Evolutionary conservation across 164 flowering plant genomes (phyloP), one percentile per base, ranked within the genome.

Genomic region (Liquidambar formosana): DNA sequence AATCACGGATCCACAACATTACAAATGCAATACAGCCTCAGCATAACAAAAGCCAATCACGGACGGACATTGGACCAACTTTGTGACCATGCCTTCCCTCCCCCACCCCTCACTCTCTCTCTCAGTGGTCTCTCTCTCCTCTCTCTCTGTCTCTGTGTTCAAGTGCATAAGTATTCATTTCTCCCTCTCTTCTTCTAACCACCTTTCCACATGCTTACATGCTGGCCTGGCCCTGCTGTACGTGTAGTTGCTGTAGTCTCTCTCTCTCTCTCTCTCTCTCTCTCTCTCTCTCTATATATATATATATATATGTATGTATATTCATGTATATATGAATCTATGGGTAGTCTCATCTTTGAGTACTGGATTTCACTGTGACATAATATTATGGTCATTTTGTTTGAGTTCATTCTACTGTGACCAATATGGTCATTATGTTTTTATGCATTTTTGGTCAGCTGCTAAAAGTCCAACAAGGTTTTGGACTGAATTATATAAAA

Each of bases 1-100:
- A 68, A 59, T 75, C 80, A 80, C 83, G 76, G 78, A 74, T 69
- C 61, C 60, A 63, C 74, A 70, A 75, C 66, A 58, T 53, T 54
- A 70, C 77, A 78, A 67, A 78, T 52, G 14, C 38, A 51, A 33
- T 58, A 59, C 80, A 74, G 70, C 77, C 54, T 64, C 67, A 38
- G n/a, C 21, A 26, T 45, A 22, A 22, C 58, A 22, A 43, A 25
- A 52, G 14, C 56, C 28, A 63, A 18, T 56, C 66, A 74, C 73
- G 69, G 69, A 74, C 38, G 51, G 38, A 27, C 41, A 28, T 11
- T 3, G 18, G 16, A 44, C 56, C 28, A 21, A 26, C 28, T 2
- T 54, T 19, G 41, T 33, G 41, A 33, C 41, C 41, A 33, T 33
- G 41, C 41, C 41, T 33, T 6, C 6, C 41, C 6, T 6, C 6